These are phyloP conservation scores for Cucurbitaria berberidis DNA, from an alignment of 2,329 filamentous ascomycete genomes.

Conservation along the genomic window DNA sequence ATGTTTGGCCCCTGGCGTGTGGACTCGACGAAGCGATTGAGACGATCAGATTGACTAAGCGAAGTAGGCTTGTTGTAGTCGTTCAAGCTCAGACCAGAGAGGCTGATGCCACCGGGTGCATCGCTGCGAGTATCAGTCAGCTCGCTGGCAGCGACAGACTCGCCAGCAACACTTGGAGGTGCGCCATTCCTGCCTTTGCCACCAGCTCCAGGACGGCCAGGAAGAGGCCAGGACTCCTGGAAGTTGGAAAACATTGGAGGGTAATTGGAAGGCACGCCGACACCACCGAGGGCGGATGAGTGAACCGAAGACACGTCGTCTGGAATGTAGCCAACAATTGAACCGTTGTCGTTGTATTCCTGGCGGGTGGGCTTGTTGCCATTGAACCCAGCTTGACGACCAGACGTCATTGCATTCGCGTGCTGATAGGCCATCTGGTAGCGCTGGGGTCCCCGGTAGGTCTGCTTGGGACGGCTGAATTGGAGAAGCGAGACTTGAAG, in stretches of 20 bases:
- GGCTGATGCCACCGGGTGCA: constrained; percentile 84
- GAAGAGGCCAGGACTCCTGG: constrained; percentile 87
- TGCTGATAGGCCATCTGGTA: constrained; percentile 82
- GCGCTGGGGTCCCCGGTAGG: constrained; percentile 85
- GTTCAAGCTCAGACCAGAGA: constrained; percentile 80
- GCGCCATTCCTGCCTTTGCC: constrained; percentile 68
- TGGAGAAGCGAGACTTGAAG: constrained; percentile 94
- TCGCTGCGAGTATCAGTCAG: constrained; percentile 81
- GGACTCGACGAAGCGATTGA: constrained; percentile 93
- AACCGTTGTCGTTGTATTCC: constrained; percentile 76
- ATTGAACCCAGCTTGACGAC: constrained; percentile 46
- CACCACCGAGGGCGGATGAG: constrained; percentile 85
- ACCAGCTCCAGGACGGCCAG: constrained; percentile 70
- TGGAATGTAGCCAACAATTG: constrained; percentile 92
- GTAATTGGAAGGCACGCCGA: constrained; percentile 80
- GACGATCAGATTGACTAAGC: constrained; percentile 82
- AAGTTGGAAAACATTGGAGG: constrained; percentile 97
- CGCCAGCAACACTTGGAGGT: constrained; percentile 81
- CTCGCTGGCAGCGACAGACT: constrained; percentile 91
- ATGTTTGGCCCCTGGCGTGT: constrained; percentile 67
- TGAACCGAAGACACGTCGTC: constrained; percentile 97
- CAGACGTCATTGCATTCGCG: constrained; percentile 64
- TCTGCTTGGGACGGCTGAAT: constrained; percentile 91
- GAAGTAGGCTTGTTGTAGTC: constrained; percentile 74
- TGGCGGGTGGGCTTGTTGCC: constrained; percentile 58